Percentiles rank a stretch among this genome's conserved stretches.
Conservation (phyloP, 441 rosid species). For the Euphorbia celastroides region DNA sequence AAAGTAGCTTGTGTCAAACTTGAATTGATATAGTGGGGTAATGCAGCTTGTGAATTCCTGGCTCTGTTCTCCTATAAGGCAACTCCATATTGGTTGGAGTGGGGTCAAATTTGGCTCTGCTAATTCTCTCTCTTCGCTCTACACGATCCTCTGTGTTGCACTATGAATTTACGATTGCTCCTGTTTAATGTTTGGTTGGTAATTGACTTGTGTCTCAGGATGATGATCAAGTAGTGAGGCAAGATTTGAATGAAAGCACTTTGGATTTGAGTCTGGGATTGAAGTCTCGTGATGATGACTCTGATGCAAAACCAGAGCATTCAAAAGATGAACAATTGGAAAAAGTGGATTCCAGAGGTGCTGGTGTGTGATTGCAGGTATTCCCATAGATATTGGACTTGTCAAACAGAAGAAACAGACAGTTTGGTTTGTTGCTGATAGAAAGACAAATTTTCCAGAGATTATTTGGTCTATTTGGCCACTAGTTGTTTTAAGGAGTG, state of each 20-base stretch:
- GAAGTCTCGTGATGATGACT: slow-evolving; percentile 38
- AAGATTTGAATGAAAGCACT: slow-evolving; percentile 88
- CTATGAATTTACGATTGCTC: not conserved
- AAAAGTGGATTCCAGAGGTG: slow-evolving; percentile 23
- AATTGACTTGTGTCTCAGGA: slow-evolving; percentile 39
- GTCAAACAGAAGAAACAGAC: slow-evolving; percentile 17
- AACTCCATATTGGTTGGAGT: not conserved
- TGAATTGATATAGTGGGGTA: not conserved
- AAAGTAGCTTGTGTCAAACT: not conserved
- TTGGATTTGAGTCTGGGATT: slow-evolving; percentile 67
- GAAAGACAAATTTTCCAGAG: slow-evolving; percentile 21
- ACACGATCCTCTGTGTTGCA: not conserved
- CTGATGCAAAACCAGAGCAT: slow-evolving; percentile 30
- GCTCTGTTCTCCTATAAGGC: not conserved
- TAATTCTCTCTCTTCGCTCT: not conserved
- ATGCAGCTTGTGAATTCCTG: not conserved
- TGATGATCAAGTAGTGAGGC: slow-evolving; percentile 46
- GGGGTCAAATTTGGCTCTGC: not conserved
- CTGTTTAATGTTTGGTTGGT: slow-evolving; percentile 16
- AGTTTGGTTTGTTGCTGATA: slow-evolving; percentile 12
- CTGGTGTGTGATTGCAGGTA: slow-evolving; percentile 15
- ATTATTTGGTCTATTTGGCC: slow-evolving; percentile 13
- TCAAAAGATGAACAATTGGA: slow-evolving; percentile 27
- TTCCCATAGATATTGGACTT: slow-evolving; percentile 13
- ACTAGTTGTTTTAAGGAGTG: slow-evolving; percentile 18